Percentiles rank a stretch among this genome's conserved stretches.
These are phyloP conservation scores for Polytrichum formosum DNA, from an alignment of 225 moss, liverwort and hornwort genomes.

Conservation along the genomic window DNA sequence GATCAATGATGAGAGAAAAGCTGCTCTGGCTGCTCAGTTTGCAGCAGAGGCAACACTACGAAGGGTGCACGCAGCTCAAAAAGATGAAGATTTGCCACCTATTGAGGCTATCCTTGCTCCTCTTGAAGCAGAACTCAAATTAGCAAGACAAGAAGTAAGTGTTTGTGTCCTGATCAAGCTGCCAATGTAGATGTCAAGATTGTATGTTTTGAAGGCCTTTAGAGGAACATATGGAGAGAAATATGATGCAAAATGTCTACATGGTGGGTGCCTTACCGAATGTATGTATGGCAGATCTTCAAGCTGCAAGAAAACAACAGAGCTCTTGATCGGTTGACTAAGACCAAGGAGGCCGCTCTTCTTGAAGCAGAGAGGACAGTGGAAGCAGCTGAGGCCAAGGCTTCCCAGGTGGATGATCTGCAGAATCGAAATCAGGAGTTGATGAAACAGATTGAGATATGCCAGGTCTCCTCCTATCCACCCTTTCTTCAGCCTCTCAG, in stretches of 20 bases:
- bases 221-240: too few species aligned
- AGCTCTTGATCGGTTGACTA: constrained; percentile 88
- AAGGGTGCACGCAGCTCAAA: constrained; percentile 94
- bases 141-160: constrained; percentile 80
- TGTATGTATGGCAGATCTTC: constrained; percentile 49
- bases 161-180: background rate
- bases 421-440: constrained; percentile 96
- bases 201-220: too few species aligned
- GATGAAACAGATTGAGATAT: constrained; percentile 85
- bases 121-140: constrained; percentile 89
- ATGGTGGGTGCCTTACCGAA: background rate
- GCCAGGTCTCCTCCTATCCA: constrained; percentile 51
- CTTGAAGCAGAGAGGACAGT: constrained; percentile 92
- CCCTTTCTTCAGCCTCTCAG: constrained; percentile 3
- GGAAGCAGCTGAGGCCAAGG: constrained; percentile 83
- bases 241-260: too few species aligned
- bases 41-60: constrained; percentile 95
- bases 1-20: constrained; percentile 94
- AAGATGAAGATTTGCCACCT: constrained; percentile 89
- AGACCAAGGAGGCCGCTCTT: constrained; percentile 90
- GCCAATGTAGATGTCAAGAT: background rate
- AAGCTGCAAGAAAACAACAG: constrained; percentile 90
- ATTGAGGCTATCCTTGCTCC: constrained; percentile 96
- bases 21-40: constrained; percentile 82
- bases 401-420: constrained; percentile 93